Evolutionary conservation across 805 yeast genomes (phyloP).

Genomic region (Zygosaccharomyces kombuchaensis): DNA sequence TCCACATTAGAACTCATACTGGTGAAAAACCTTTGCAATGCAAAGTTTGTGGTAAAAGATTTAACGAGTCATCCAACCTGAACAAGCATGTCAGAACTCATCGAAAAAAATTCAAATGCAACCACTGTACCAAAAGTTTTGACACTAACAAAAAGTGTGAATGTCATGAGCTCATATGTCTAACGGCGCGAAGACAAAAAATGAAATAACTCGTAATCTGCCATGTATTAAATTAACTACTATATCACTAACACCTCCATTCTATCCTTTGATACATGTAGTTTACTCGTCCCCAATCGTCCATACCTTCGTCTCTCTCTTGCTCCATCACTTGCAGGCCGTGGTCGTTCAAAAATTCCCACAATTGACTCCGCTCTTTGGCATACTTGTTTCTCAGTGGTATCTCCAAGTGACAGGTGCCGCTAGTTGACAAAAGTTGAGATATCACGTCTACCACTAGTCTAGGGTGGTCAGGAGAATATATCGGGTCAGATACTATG

Average conservation of each 20-base stretch:
- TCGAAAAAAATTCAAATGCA: conserved; percentile 48
- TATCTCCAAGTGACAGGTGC: conserved; percentile 58
- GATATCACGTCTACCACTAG: conserved; percentile 62
- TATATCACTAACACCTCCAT: conserved; percentile 13
- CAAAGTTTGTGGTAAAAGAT: conserved; percentile 76
- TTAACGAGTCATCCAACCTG: conserved; percentile 84
- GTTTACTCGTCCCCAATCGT: conserved; percentile 75
- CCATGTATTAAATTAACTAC: neutral
- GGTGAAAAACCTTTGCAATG: conserved; percentile 87
- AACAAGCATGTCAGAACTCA: conserved; percentile 86
- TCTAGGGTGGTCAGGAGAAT: conserved; percentile 74
- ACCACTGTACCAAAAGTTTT: conserved; percentile 49
- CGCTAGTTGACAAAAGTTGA: conserved; percentile 43
- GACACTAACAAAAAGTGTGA: conserved; percentile 40
- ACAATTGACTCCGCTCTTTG: conserved; percentile 56
- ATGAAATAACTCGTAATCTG: neutral
- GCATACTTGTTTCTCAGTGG: conserved; percentile 71
- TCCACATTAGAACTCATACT: conserved; percentile 81
- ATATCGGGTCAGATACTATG: conserved; percentile 82
- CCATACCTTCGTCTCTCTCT: conserved; percentile 60
- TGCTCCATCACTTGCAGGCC: conserved; percentile 31
- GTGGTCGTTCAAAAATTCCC: conserved; percentile 46
- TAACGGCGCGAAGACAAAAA: neutral
- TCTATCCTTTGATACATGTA: conserved; percentile 43
- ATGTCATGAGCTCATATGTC: conserved; percentile 36